Percentiles rank a stretch among this genome's conserved stretches.
Conservation (phyloP, 2,329 filamentous ascomycete genomes). For the Coleophoma cylindrospora region DNA sequence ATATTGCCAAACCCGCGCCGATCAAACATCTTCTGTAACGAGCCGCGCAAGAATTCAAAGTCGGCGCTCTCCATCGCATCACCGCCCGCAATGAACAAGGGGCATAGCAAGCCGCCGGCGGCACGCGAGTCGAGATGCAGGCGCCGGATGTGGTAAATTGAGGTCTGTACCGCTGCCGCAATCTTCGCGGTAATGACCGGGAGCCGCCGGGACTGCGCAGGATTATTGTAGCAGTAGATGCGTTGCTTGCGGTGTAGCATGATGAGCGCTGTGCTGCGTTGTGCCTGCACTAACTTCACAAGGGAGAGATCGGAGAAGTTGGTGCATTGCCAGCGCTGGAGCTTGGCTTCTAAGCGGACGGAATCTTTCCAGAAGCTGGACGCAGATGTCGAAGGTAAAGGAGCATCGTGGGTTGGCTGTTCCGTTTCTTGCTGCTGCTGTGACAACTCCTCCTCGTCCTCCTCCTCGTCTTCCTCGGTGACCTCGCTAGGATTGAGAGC, state of each 20-base stretch:
- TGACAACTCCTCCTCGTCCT: not conserved
- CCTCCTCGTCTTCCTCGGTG: not conserved
- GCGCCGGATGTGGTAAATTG: not conserved
- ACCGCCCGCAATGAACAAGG: constrained; percentile 8
- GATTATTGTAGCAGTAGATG: not conserved
- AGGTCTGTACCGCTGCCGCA: not conserved
- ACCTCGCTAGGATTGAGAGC: not conserved
- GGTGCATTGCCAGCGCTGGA: constrained; percentile 1
- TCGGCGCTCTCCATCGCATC: constrained; percentile 2
- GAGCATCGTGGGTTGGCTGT: too few relatives aligned
- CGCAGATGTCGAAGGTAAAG: too few relatives aligned
- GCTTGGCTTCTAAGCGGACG: constrained; percentile 1
- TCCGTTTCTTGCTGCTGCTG: not conserved
- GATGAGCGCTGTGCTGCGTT: constrained; percentile 3
- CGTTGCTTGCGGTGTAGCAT: constrained; percentile 1
- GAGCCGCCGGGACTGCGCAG: not conserved
- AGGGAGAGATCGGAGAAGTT: not conserved
- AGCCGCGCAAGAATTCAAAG: constrained; percentile 2
- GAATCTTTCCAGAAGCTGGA: constrained; percentile 5
- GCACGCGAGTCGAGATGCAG: constrained; percentile 1
- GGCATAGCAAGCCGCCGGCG: constrained; percentile 3
- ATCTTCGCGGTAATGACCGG: not conserved
- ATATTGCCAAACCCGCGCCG: constrained; percentile 4
- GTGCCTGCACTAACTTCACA: constrained; percentile 1
- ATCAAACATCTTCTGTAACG: not conserved